Evolutionary conservation across 352 stramenopile genomes (phyloP).

Genomic region (Pythium grandisporangium): DNA sequence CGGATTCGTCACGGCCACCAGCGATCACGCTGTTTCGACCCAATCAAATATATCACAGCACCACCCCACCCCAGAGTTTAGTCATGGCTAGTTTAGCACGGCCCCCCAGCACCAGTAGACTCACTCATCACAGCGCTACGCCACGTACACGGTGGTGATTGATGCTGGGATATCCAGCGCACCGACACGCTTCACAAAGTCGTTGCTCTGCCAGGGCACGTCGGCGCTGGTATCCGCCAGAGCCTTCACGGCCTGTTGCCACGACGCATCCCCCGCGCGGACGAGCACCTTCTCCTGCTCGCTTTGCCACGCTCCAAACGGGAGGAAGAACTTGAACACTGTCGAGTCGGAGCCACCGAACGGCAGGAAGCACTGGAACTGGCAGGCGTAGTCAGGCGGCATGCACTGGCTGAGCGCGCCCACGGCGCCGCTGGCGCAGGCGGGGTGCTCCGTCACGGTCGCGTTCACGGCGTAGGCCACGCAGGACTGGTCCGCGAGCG

Average conservation of each 20-base stretch:
- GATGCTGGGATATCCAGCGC: not conserved
- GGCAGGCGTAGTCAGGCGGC: not conserved
- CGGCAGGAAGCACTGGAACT: constrained; percentile 10
- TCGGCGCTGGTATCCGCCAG: not conserved
- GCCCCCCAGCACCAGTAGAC: no score
- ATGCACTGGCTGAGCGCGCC: constrained; percentile 3
- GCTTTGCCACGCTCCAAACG: not conserved
- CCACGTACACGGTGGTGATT: constrained; percentile 5
- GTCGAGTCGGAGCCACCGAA: not conserved
- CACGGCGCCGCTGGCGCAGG: constrained; percentile 1
- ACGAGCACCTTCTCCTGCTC: not conserved
- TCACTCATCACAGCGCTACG: no score
- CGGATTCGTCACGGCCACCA: constrained; percentile 5
- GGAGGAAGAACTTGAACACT: constrained; percentile 2
- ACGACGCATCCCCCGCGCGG: not conserved
- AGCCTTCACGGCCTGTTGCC: not conserved
- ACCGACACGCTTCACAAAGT: constrained; percentile 9
- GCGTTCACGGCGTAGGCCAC: constrained; percentile 1
- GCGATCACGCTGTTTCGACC: constrained; percentile 2
- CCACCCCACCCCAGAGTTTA: no score
- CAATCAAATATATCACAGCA: not conserved
- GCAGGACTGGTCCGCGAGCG: constrained; percentile 1
- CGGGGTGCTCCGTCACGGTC: not conserved
- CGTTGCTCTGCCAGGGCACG: constrained; percentile 7
- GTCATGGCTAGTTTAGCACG: no score